A percentile compares a stretch with the other conserved stretches of the same genome.
phyloP scores from a whole-genome alignment of 306 rosid species.

The Lupinus albus region DNA sequence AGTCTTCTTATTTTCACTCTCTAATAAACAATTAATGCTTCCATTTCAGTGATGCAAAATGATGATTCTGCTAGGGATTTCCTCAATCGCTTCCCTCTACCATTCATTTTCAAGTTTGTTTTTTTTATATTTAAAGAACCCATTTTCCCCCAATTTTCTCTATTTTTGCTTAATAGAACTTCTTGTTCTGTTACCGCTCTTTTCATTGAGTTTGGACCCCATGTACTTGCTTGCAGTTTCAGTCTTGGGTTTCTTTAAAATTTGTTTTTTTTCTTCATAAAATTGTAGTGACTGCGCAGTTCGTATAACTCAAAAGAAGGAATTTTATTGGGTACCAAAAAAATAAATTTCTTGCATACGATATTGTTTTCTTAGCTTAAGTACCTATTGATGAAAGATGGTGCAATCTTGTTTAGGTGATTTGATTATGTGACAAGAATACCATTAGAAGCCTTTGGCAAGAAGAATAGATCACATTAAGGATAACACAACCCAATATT shows the following conservation, averaged over 20 bases:
- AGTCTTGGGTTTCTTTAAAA: background rate
- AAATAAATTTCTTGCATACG: slow-evolving; percentile 3
- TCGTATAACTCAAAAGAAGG: too few relatives aligned
- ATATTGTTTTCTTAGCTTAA: too few relatives aligned
- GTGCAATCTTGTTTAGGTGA: background rate
- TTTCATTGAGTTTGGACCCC: background rate
- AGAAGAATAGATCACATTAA: background rate
- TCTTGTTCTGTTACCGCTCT: background rate
- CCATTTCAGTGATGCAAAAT: slow-evolving; percentile 63
- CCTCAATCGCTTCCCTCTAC: slow-evolving; percentile 80
- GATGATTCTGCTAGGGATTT: slow-evolving; percentile 70
- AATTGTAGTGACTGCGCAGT: slow-evolving; percentile 2
- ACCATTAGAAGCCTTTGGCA: background rate
- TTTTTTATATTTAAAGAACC: background rate
- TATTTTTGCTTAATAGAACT: background rate
- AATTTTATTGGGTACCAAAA: too few relatives aligned
- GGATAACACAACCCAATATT: background rate
- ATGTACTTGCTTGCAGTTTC: slow-evolving; percentile 9
- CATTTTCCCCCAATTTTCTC: background rate
- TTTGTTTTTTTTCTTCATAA: background rate
- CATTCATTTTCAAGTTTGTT: slow-evolving; percentile 60
- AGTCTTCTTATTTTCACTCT: background rate
- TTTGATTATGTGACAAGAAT: background rate
- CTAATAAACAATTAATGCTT: slow-evolving; percentile 1
- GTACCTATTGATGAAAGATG: background rate